Base-by-base conservation (phyloP, 345 rosid species). In the Corchorus capsularis region DNA sequence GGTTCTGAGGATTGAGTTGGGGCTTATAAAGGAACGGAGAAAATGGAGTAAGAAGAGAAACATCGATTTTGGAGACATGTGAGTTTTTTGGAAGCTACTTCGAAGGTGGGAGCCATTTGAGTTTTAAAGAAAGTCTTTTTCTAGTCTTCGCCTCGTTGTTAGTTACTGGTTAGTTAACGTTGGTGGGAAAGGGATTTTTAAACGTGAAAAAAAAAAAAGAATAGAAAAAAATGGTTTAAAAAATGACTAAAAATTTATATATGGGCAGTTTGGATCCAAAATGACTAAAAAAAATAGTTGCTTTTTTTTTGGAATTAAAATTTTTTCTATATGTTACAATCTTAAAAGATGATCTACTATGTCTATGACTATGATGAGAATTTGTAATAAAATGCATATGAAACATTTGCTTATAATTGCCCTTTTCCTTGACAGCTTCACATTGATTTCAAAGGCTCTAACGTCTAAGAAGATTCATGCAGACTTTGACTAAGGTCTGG, bases 21-120 rank as follows among this genome's bases (percentile, higher is more conserved):
- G 80, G 35, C 73, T 62, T 73, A 84, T 32, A 66, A 32, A 76
- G 77, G 69, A 41, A 78, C 82, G 79, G 72, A 82, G 81, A 59
- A 79, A 65, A 3, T 43, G 22, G 17, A 55, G 53, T 2, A 77
- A 0, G 3, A 27, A 2, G 6, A 14, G 14, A 4, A 54, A 8
- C 54, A 32, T 13, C 19, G 79, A 77, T 11, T 69, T 77, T 0
- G 5, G 6, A 3, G 35, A 16, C 60, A 73, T 73, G 1, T 15
- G 20, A 49, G 45, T 16, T 34, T 17, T 16, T 34, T 17, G 45
- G 20, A 69, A 50, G 20, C 56, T 14, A 0, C 20, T 2, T 8
- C 13, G 22, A 63, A 37, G 43, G 32, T 50, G 4, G n/a, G 54
- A 50, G 13, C 0, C 3, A 13, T 27, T 0, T 27, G 27, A 27